These are phyloP conservation scores for Lanmaoa pseudosensibilis DNA, from an alignment of 768 basidiomycete species.

Conservation along the genomic window DNA sequence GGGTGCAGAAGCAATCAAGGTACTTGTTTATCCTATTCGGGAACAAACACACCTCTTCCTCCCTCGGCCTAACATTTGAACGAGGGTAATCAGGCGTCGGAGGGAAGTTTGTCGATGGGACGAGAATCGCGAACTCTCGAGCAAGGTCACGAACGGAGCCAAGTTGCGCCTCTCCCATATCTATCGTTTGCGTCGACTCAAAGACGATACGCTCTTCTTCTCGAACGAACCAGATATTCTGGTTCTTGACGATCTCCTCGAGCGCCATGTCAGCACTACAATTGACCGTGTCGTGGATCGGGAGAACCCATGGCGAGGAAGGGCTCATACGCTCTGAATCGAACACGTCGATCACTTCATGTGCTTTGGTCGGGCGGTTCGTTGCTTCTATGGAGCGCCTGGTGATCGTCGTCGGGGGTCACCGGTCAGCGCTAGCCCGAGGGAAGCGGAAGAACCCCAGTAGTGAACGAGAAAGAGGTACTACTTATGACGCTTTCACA, in stretches of 20 bases:
- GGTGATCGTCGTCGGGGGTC: not conserved
- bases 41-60: not conserved
- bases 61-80: not conserved
- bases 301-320: not conserved
- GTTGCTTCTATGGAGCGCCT: conserved; percentile 3
- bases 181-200: conserved; percentile 5
- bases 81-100: conserved; percentile 4
- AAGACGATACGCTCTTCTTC: conserved; percentile 19
- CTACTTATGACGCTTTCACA: not conserved
- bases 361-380: not conserved
- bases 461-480: not conserved
- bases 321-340: not conserved
- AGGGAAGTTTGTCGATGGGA: conserved; percentile 19
- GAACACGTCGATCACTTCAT: not conserved
- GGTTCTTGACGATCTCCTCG: not conserved
- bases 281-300: not conserved
- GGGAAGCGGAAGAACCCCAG: not conserved
- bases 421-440: not conserved
- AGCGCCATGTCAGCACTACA: not conserved
- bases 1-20: not conserved
- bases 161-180: not conserved
- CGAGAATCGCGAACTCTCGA: conserved; percentile 10
- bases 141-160: not conserved
- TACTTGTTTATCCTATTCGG: not conserved
- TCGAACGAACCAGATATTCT: conserved; percentile 5